These are phyloP conservation scores for Syncephalastrum contaminatum DNA, from an alignment of 371 early-diverging fungal genomes.

Conservation along the genomic window DNA sequence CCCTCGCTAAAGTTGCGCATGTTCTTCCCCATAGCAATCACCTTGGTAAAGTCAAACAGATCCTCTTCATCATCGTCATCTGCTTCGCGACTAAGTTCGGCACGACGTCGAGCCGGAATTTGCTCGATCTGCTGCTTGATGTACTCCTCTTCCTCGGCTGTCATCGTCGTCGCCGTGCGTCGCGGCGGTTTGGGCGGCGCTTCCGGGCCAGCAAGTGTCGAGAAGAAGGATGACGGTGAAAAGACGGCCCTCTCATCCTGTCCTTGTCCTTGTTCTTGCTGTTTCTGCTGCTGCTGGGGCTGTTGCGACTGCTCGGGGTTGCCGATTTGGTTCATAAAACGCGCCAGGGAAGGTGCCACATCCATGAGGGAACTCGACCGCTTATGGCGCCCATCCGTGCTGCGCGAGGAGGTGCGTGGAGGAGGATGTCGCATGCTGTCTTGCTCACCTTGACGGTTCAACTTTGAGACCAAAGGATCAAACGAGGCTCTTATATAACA, in stretches of 20 bases:
- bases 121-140: conserved; percentile 3
- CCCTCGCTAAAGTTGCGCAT: conserved; percentile 32
- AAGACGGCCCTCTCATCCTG: conserved; percentile 14
- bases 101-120: too few species aligned
- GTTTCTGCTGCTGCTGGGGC: too few species aligned
- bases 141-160: too few species aligned
- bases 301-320: background rate
- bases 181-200: too few species aligned
- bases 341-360: conserved; percentile 26
- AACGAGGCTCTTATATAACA: conserved; percentile 12
- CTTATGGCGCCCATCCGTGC: conserved; percentile 6
- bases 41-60: conserved; percentile 42
- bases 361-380: conserved; percentile 22
- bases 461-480: conserved; percentile 13
- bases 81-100: background rate
- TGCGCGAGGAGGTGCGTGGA: too few species aligned
- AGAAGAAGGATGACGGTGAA: conserved; percentile 34
- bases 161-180: too few species aligned
- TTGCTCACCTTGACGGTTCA: background rate
- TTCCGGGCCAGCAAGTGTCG: conserved; percentile 31
- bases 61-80: conserved; percentile 29
- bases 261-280: too few species aligned
- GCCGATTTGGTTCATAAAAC: conserved; percentile 32
- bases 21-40: conserved; percentile 40
- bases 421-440: too few species aligned